Base-by-base conservation (phyloP, 1,139 yeast species). In the Nakaseomyces sp. region DNA sequence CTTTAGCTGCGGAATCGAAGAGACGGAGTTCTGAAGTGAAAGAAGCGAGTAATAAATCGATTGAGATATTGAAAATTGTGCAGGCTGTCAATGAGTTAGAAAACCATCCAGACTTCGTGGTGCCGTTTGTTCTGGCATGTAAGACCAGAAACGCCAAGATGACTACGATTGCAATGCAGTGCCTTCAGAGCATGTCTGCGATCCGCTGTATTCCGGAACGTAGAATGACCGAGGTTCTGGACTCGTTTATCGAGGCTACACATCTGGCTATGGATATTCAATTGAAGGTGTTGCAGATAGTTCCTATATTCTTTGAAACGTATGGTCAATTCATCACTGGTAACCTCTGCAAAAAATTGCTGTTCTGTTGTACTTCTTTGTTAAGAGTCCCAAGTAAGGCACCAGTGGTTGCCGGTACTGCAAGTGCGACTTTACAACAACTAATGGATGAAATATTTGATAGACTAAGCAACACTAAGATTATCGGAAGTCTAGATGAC, bases 351-450 rank as follows among this genome's bases (percentile, higher is more conserved):
- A 69, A 79, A 6, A 75, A 74, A 45, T 61, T 87, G n/a, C 65
- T 89, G 35, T 68, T 69, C 17, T 76, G 91, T 6, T 86, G 95
- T 56, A 73, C 93, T 0, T 55, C 49, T 28, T 72, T 77, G 33
- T 70, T 91, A 43, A 88, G 86, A 43, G 69, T 78, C 7, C 74
- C 78, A 16, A 83, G 78, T 49, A 83, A 82, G 53, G 73, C 81
- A 4, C 77, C 84, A 9, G 84, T 85, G 50, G 95, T 91, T 3
- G 73, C 78, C n/a, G 89, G 88, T 54, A 85, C 97, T 0, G 96
- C 96, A 0, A 79, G 87, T 40, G 98, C 97, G 2, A 87, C 97
- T 1, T 72, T 88, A 40, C 94, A 88, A 52, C 97, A 91, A 60
- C 66, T 91, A 39, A 74, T 88, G 42, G 77, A 82, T 33, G 76